These are phyloP conservation scores for Hymenoscyphus fraxineus DNA, from an alignment of 2,329 filamentous ascomycete species.

Conservation along the genomic window DNA sequence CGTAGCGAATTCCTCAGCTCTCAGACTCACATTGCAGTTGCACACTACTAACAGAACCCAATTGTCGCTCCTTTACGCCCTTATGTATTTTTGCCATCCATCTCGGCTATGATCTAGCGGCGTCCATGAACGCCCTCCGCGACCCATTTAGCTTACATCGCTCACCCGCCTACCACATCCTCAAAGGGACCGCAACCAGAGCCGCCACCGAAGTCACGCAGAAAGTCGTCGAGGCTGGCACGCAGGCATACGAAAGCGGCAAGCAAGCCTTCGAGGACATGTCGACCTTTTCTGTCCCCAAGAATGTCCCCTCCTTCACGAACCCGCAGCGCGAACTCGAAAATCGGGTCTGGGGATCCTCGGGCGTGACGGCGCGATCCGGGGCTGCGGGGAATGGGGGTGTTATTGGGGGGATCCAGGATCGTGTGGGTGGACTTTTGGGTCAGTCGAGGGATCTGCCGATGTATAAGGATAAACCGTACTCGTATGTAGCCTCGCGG, in stretches of 20 bases:
- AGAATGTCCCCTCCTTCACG: slow-evolving; percentile 65
- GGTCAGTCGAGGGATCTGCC: slow-evolving; percentile 62
- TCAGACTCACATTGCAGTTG: background rate
- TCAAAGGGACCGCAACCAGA: slow-evolving; percentile 47
- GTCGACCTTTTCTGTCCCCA: slow-evolving; percentile 62
- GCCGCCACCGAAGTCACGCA: slow-evolving; percentile 44
- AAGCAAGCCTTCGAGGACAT: slow-evolving; percentile 44
- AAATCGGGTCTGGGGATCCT: slow-evolving; percentile 61
- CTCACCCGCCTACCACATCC: slow-evolving; percentile 47
- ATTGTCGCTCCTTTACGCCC: background rate
- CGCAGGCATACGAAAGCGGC: slow-evolving; percentile 38
- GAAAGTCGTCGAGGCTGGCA: slow-evolving; percentile 43
- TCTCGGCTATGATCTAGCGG: slow-evolving; percentile 27
- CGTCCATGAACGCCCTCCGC: slow-evolving; percentile 38
- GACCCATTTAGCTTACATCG: slow-evolving; percentile 35
- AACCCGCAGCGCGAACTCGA: slow-evolving; percentile 62
- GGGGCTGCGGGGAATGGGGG: slow-evolving; percentile 28
- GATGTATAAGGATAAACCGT: slow-evolving; percentile 99
- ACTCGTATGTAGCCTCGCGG: slow-evolving; percentile 59
- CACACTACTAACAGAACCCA: background rate
- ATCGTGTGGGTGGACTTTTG: slow-evolving; percentile 62
- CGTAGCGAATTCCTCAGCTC: background rate
- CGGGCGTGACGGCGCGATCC: slow-evolving; percentile 42
- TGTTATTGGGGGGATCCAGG: slow-evolving; percentile 52
- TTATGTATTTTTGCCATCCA: slow-evolving; percentile 18